phyloP scores from a whole-genome alignment of 148 eudicot genomes.

The Camellia japonica region DNA sequence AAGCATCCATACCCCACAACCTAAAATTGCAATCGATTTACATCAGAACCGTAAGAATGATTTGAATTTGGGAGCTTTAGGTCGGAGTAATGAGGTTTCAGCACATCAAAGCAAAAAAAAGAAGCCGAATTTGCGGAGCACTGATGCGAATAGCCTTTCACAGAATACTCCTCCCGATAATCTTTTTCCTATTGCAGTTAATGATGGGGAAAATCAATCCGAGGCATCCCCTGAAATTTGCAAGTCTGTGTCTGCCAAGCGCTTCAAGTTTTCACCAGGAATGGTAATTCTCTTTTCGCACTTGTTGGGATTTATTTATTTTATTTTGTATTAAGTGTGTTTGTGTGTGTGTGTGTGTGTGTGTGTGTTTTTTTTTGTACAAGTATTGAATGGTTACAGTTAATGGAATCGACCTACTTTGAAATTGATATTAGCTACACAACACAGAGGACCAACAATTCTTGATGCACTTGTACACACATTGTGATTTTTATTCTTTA shows the following conservation, averaged over 20 bases:
- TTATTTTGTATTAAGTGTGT: neutral
- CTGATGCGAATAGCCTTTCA: conserved; percentile 8
- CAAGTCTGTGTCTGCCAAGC: conserved; percentile 47
- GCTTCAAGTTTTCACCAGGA: conserved; percentile 96
- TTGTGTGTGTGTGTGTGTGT: neutral
- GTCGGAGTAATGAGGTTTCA: conserved; percentile 2
- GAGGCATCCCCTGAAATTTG: conserved; percentile 69
- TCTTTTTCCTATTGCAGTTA: conserved; percentile 26
- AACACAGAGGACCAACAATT: too few relatives aligned
- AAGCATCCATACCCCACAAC: neutral
- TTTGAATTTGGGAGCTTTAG: neutral
- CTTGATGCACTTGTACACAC: neutral
- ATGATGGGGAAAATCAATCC: conserved; percentile 29
- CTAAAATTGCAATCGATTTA: neutral
- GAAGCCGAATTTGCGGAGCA: conserved; percentile 10
- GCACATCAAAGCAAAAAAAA: conserved; percentile 16
- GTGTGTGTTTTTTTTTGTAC: neutral
- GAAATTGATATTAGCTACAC: neutral
- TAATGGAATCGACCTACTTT: neutral
- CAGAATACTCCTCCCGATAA: conserved; percentile 41
- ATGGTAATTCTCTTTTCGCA: conserved; percentile 51
- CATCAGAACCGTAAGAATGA: conserved; percentile 2
- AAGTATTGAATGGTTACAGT: neutral
- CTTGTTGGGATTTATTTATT: neutral
- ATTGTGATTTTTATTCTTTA: neutral